These are phyloP conservation scores for Aureobasidium leucospermi DNA, from an alignment of 2,329 filamentous ascomycete species.

Conservation along the genomic window DNA sequence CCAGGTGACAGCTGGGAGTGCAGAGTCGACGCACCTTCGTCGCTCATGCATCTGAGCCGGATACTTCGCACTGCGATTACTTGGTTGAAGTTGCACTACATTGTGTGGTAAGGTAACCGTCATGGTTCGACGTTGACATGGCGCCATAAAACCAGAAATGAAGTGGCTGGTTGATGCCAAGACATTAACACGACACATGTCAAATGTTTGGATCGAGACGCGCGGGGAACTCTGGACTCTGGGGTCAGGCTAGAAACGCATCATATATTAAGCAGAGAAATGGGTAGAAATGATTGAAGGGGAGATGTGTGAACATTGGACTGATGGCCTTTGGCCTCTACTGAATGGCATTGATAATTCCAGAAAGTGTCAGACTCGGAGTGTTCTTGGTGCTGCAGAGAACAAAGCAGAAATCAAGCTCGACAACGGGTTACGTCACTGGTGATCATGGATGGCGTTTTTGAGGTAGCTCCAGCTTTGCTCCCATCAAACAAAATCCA, in stretches of 20 bases:
- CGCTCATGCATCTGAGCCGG: too few relatives aligned
- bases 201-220: not conserved
- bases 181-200: not conserved
- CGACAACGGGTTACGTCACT: not conserved
- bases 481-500: not conserved
- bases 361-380: not conserved
- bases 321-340: too few relatives aligned
- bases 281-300: not conserved
- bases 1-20: too few relatives aligned
- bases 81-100: not conserved
- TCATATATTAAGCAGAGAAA: not conserved
- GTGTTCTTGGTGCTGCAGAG: too few relatives aligned
- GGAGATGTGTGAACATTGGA: too few relatives aligned
- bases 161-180: conserved; percentile 4
- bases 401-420: not conserved
- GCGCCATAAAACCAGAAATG: conserved; percentile 4
- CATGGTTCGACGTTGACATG: not conserved
- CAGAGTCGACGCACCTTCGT: too few relatives aligned
- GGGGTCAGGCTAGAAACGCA: not conserved
- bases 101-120: not conserved
- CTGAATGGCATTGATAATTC: too few relatives aligned
- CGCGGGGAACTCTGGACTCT: not conserved
- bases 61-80: not conserved
- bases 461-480: not conserved
- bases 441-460: not conserved